Evolutionary conservation across 768 basidiomycete genomes (phyloP).

Genomic region (Chalciporus piperatus): DNA sequence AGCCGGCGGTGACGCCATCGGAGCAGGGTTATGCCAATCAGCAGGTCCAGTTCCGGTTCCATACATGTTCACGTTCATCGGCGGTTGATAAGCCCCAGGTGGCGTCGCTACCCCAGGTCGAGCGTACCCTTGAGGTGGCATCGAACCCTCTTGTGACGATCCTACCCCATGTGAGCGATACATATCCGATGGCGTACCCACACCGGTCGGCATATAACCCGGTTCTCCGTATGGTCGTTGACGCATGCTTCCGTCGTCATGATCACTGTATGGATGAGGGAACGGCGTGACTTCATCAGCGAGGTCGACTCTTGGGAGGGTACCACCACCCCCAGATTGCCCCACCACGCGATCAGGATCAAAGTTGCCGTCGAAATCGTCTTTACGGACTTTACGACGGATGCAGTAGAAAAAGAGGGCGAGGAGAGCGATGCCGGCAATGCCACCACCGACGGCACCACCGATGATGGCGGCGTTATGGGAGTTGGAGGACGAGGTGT

Average conservation of each 20-base stretch:
- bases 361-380: constrained; percentile 51
- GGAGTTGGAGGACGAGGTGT: constrained; percentile 7
- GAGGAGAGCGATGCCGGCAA: constrained; percentile 28
- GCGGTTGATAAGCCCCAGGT: constrained; percentile 3
- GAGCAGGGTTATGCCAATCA: constrained; percentile 21
- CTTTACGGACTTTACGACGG: constrained; percentile 20
- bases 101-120: constrained; percentile 1
- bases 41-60: constrained; percentile 10
- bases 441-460: constrained; percentile 51
- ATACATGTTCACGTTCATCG: constrained; percentile 10
- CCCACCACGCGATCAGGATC: constrained; percentile 40
- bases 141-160: not conserved
- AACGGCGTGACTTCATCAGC: constrained; percentile 30
- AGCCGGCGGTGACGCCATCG: constrained; percentile 20
- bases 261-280: constrained; percentile 3
- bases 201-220: constrained; percentile 1
- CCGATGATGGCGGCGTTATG: constrained; percentile 47
- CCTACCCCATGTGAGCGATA: constrained; percentile 5
- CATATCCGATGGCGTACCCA: constrained; percentile 1
- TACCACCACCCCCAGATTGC: constrained; percentile 18
- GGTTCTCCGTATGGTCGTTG: constrained; percentile 15
- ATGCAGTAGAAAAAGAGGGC: constrained; percentile 31
- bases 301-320: constrained; percentile 27
- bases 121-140: not conserved
- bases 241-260: constrained; percentile 19